Conservation (phyloP, 164 flowering plant species). For the Saururus chinensis region DNA sequence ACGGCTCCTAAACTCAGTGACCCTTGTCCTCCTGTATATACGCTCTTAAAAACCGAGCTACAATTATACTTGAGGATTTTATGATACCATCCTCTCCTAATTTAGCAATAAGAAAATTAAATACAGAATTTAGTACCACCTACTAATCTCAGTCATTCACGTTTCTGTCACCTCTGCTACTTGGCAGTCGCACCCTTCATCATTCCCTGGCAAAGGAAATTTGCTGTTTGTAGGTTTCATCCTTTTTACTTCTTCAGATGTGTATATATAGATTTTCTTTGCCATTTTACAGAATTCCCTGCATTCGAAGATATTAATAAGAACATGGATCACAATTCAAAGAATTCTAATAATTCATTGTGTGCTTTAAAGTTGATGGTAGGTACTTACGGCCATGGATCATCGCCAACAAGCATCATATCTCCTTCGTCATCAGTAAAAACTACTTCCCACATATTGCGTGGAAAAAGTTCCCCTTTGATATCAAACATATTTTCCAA, state of each 20-base stretch:
- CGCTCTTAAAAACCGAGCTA: constrained; percentile 2
- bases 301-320: constrained; percentile 11
- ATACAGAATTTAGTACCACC: background rate
- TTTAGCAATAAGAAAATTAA: background rate
- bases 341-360: background rate
- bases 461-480: constrained; percentile 52
- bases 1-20: background rate
- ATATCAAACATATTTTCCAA: constrained; percentile 80
- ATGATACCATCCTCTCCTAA: background rate
- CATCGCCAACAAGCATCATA: constrained; percentile 90
- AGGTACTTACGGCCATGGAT: constrained; percentile 62
- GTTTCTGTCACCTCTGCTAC: constrained; percentile 8
- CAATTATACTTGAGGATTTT: background rate
- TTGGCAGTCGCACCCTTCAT: constrained; percentile 23
- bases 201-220: constrained; percentile 28
- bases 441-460: constrained; percentile 72
- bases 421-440: constrained; percentile 94
- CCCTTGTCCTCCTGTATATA: background rate
- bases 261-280: constrained; percentile 63
- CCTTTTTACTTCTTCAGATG: constrained; percentile 75
- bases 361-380: background rate
- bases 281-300: constrained; percentile 91
- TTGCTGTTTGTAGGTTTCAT: constrained; percentile 40
- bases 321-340: background rate
- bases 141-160: background rate